Evolutionary conservation across 768 basidiomycete genomes (phyloP).

Genomic region (Boletus coccyginus): DNA sequence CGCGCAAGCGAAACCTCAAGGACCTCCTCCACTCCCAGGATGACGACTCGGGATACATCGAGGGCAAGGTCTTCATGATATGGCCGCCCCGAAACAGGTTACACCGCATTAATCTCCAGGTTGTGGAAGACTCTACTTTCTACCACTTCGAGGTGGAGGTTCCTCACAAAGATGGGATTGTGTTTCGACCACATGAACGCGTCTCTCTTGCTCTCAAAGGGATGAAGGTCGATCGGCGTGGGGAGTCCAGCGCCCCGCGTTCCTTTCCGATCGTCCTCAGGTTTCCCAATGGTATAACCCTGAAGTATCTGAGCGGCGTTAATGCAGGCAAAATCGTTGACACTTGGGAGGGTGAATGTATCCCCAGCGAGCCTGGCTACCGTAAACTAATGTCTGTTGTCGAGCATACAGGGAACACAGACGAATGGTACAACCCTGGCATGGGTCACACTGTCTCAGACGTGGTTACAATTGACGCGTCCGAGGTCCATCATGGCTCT

Average conservation of each 20-base stretch:
- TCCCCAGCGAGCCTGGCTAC: not conserved
- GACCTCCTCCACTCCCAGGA: conserved; percentile 33
- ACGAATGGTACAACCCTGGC: conserved; percentile 28
- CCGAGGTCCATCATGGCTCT: not conserved
- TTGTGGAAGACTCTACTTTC: conserved; percentile 6
- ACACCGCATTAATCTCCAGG: conserved; percentile 33
- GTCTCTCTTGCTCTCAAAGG: conserved; percentile 51
- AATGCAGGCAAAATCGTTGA: conserved; percentile 34
- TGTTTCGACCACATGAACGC: conserved; percentile 40
- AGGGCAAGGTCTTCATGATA: conserved; percentile 43
- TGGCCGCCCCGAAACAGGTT: conserved; percentile 36
- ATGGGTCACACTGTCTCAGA: conserved; percentile 12
- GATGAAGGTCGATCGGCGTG: conserved; percentile 31
- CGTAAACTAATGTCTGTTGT: not conserved
- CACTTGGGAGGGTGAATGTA: conserved; percentile 40
- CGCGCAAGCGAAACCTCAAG: conserved; percentile 27
- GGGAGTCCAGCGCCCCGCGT: conserved; percentile 26
- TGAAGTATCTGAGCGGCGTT: conserved; percentile 36
- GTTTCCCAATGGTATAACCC: conserved; percentile 41
- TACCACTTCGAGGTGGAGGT: conserved; percentile 41
- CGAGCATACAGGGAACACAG: conserved; percentile 9
- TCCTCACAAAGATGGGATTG: conserved; percentile 32
- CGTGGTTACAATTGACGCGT: conserved; percentile 6
- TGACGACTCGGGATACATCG: conserved; percentile 39
- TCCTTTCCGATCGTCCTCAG: conserved; percentile 40